A percentile compares a stretch with the other conserved stretches of the same genome.
Evolutionary conservation across 2,329 filamentous ascomycete genomes (phyloP).

Genomic region (Microsporum canis): DNA sequence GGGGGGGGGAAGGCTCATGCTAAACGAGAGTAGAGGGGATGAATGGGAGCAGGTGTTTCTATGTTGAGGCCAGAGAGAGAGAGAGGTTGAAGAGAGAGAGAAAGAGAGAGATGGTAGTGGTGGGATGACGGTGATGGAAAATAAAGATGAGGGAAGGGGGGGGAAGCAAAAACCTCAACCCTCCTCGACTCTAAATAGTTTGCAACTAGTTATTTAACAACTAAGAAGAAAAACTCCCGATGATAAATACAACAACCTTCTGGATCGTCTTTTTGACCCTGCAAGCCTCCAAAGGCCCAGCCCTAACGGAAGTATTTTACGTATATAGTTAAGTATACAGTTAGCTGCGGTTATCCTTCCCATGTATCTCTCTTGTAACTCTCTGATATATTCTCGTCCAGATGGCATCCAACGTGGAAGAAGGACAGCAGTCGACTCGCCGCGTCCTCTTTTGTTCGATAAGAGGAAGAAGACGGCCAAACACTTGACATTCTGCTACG

Average conservation of each 20-base stretch:
- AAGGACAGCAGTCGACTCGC: neutral
- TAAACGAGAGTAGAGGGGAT: conserved; percentile 15
- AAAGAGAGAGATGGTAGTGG: conserved; percentile 14
- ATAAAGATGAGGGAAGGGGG: no score
- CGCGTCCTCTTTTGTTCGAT: no score
- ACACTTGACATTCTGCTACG: no score
- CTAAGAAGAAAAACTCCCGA: neutral
- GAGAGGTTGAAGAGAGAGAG: conserved; percentile 19
- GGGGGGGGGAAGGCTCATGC: conserved; percentile 29
- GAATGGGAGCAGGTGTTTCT: neutral
- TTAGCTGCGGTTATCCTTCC: neutral
- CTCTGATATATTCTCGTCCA: neutral
- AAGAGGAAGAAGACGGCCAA: no score
- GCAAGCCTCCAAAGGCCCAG: neutral
- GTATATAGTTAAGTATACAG: neutral
- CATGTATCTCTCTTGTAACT: neutral
- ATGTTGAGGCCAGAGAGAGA: conserved; percentile 3
- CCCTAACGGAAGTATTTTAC: neutral
- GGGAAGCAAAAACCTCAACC: no score
- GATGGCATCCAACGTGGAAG: neutral
- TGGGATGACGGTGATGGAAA: no score
- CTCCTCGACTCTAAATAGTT: neutral
- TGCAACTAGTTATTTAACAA: conserved; percentile 16
- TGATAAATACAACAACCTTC: neutral
- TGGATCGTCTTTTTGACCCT: neutral